These are phyloP conservation scores for Paracorniculantispora psalliotae DNA, from an alignment of 2,329 filamentous ascomycete genomes.

Conservation along the genomic window DNA sequence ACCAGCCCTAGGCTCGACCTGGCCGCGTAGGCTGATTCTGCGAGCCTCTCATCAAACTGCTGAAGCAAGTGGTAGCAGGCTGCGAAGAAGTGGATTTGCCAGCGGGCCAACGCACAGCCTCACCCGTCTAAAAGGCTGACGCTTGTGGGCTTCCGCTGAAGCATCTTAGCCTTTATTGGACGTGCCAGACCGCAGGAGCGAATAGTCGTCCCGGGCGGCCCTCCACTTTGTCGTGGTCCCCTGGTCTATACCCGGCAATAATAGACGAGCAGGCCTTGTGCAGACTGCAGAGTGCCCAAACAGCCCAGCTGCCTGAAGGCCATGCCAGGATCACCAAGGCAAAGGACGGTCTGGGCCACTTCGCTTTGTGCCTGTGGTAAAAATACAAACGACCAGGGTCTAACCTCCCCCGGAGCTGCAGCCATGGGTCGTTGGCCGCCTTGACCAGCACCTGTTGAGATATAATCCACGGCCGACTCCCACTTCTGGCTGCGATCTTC, in stretches of 20 bases:
- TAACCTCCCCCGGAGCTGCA: too few species aligned
- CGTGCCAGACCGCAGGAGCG: background rate
- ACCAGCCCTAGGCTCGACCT: background rate
- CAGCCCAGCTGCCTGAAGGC: constrained; percentile 24
- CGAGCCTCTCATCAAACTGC: background rate
- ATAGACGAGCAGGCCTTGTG: background rate
- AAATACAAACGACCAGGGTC: background rate
- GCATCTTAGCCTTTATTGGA: background rate
- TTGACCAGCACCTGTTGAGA: background rate
- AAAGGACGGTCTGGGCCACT: background rate
- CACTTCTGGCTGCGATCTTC: background rate
- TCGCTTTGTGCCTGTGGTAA: background rate
- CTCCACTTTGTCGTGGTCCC: background rate
- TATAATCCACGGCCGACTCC: background rate
- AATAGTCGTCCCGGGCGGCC: background rate
- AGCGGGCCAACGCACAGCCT: background rate
- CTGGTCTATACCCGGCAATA: background rate
- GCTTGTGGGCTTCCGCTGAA: background rate
- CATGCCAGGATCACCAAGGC: constrained; percentile 14
- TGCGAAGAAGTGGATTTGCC: background rate
- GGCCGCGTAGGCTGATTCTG: background rate
- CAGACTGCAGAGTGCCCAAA: constrained; percentile 18
- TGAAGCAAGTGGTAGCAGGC: background rate
- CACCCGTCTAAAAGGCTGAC: background rate
- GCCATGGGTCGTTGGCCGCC: background rate